phyloP scores from a whole-genome alignment of 2,329 filamentous ascomycete species.

The Paracoccidioides brasiliensis region DNA sequence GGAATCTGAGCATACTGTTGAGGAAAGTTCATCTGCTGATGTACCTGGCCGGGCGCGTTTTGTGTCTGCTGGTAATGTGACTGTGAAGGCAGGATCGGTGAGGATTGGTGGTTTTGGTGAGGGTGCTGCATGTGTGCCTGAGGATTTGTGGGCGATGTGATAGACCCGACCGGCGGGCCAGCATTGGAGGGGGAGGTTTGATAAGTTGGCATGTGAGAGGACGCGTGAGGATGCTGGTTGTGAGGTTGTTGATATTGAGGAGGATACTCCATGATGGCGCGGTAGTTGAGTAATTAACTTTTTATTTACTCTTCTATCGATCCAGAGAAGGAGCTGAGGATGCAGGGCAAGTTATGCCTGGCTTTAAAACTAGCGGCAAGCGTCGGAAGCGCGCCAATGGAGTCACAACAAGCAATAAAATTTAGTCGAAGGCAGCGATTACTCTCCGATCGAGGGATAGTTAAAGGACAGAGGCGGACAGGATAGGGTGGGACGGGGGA shows the following conservation, averaged over 20 bases:
- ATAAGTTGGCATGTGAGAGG: constrained; percentile 48
- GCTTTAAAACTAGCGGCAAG: constrained; percentile 3
- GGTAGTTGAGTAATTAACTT: constrained; percentile 7
- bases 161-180: constrained; percentile 35
- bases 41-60: constrained; percentile 45
- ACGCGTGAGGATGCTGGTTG: constrained; percentile 48
- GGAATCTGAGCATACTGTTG: constrained; percentile 71
- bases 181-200: constrained; percentile 44
- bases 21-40: constrained; percentile 68
- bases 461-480: constrained; percentile 8
- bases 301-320: not conserved
- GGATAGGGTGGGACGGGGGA: not conserved
- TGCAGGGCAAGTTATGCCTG: not conserved
- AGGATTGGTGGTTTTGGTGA: constrained; percentile 53
- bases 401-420: not conserved
- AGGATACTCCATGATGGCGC: constrained; percentile 53
- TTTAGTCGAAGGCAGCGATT: not conserved
- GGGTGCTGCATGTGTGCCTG: constrained; percentile 50
- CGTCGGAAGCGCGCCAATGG: constrained; percentile 2
- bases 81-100: constrained; percentile 68
- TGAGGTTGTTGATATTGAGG: constrained; percentile 56
- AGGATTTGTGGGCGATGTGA: constrained; percentile 61
- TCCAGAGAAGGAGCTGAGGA: constrained; percentile 4
- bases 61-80: constrained; percentile 53
- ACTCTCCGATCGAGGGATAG: constrained; percentile 7